These are phyloP conservation scores for Phytophthora sp. DNA, from an alignment of 352 stramenopile genomes.

Conservation along the genomic window DNA sequence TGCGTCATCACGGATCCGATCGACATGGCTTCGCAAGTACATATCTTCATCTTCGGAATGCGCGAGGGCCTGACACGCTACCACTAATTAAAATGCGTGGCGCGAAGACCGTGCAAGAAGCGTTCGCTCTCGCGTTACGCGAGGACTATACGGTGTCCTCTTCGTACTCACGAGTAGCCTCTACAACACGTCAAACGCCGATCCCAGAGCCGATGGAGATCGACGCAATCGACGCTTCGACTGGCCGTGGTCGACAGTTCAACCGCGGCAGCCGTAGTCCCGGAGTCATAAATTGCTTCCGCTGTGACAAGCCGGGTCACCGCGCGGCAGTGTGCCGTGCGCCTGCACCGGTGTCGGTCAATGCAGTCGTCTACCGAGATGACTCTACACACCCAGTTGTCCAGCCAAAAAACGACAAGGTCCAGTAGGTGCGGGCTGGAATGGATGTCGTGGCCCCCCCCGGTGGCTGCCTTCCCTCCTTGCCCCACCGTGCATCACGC, in stretches of 20 bases:
- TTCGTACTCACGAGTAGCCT: no score
- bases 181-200: no score
- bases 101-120: neutral
- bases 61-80: neutral
- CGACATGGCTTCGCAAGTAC: neutral
- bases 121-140: neutral
- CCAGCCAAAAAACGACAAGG: neutral
- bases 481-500: no score
- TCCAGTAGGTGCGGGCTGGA: no score
- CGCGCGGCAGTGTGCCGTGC: slow-evolving; percentile 3
- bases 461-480: no score
- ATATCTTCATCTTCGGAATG: neutral
- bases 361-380: no score
- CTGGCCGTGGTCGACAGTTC: neutral
- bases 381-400: no score
- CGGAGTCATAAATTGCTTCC: neutral
- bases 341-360: neutral
- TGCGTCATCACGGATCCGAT: neutral
- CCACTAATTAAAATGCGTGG: neutral
- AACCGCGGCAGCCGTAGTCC: neutral
- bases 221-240: neutral
- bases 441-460: no score
- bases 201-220: neutral
- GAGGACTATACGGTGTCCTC: neutral
- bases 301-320: neutral